Conservation (phyloP, 768 basidiomycete species). For the Royoungia palumana region DNA sequence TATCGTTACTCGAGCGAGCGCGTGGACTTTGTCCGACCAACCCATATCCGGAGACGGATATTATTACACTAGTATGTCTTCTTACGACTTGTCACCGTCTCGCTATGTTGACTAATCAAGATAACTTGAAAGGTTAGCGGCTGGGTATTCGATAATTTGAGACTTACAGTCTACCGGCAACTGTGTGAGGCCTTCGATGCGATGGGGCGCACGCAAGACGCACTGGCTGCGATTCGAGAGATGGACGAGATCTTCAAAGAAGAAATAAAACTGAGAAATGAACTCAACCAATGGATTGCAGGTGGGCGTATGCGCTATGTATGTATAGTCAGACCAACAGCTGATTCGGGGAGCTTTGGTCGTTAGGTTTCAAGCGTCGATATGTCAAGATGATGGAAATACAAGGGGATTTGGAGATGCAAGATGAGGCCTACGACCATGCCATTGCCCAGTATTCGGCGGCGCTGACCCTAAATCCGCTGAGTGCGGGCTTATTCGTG, state of each 20-base stretch:
- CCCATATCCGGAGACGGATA: slow-evolving; percentile 3
- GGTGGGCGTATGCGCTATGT: slow-evolving; percentile 1
- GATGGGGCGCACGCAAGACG: not conserved
- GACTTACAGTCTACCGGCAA: slow-evolving; percentile 3
- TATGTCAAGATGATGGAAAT: slow-evolving; percentile 2
- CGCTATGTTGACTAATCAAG: not conserved
- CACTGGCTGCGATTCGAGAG: not conserved
- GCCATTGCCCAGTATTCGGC: slow-evolving; percentile 14
- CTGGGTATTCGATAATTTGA: slow-evolving; percentile 16
- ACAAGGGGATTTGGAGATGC: slow-evolving; percentile 10
- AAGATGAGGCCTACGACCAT: not conserved
- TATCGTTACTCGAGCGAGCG: slow-evolving; percentile 2
- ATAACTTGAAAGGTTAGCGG: slow-evolving; percentile 10
- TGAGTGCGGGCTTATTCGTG: not conserved
- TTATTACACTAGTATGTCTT: slow-evolving; percentile 15
- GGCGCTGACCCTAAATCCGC: slow-evolving; percentile 2
- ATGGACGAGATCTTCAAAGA: slow-evolving; percentile 5
- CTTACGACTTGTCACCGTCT: not conserved
- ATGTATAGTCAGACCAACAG: not conserved
- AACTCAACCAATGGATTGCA: slow-evolving; percentile 6
- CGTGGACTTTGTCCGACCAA: slow-evolving; percentile 12
- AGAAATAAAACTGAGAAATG: slow-evolving; percentile 7
- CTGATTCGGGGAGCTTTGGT: not conserved
- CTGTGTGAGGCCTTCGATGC: slow-evolving; percentile 9
- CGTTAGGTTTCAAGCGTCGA: slow-evolving; percentile 8